These are phyloP conservation scores for Euphorbia tirucalli DNA, from an alignment of 345 rosid species.

Conservation along the genomic window DNA sequence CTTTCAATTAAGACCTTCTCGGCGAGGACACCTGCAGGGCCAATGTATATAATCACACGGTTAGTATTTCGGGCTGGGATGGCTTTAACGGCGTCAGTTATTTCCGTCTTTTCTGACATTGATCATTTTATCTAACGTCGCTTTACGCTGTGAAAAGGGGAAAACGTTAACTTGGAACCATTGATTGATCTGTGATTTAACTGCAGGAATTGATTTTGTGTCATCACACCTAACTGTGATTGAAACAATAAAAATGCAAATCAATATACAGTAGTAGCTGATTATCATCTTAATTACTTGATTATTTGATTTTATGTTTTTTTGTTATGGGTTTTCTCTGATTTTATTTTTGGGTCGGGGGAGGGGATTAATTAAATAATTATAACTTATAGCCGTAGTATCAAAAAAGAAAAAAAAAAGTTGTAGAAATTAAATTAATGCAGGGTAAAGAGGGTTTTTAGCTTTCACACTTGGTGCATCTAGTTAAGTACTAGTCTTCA, in stretches of 20 bases:
- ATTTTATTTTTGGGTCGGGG: no score
- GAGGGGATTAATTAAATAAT: no score
- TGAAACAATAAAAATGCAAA: neutral
- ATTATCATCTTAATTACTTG: no score
- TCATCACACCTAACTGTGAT: conserved; percentile 20
- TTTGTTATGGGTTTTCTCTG: no score
- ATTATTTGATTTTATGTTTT: no score
- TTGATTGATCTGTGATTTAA: conserved; percentile 13
- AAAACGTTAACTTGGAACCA: conserved; percentile 39
- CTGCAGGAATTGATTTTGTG: conserved; percentile 36
- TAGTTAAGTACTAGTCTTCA: no score
- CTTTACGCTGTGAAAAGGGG: neutral
- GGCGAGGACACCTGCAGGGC: conserved; percentile 41
- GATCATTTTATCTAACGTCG: conserved; percentile 41
- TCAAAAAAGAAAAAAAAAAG: no score
- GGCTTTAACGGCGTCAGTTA: conserved; percentile 50
- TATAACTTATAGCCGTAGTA: no score
- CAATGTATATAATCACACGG: conserved; percentile 54
- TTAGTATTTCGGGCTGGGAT: conserved; percentile 39
- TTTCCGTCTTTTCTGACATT: conserved; percentile 44
- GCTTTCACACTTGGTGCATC: no score
- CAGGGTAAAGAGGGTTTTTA: no score
- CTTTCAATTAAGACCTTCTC: conserved; percentile 51
- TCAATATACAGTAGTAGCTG: no score
- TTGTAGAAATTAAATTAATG: no score